Evolutionary conservation across 2,329 filamentous ascomycete species (phyloP), one percentile per base, ranked within the genome.

Genomic region (Ophiostoma sp.): DNA sequence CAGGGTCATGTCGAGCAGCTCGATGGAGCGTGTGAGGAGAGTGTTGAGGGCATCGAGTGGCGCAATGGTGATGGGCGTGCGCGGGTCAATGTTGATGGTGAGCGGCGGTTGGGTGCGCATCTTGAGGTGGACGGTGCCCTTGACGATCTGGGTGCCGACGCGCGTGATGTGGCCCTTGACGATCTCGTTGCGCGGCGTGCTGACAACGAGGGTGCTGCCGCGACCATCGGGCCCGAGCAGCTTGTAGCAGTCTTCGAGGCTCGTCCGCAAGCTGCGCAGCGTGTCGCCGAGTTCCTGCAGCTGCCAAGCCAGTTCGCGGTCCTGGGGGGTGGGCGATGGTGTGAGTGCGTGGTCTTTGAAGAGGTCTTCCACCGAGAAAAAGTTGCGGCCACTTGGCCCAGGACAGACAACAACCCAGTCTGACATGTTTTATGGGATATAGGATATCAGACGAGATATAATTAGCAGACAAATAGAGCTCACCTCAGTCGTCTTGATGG

Each of bases 121-220:
- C 68, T 91, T 89, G 48, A 97, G 85, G 77, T 91, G 87, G 72
- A 96, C 85, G 72, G 90, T 90, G 74, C 93, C 94, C 79, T 96
- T 97, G 73, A 96, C 90, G 73, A 99, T 90, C 68, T 90, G 88
- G n/a, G 92, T 92, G 54, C 95, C 95, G 48, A 96, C 88, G 69
- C 95, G 88, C 0, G 94, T 98, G 72, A 98, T 87, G 75, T 93
- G 92, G 23, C 95, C 95, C 79, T 99, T 99, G 73, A 98, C 89
- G 74, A 87, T 88, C 81, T 99, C 95, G 70, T 92, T 94, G 70
- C 94, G 87, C 70, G 90, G 86, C 17, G 94, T 96, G 72, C 91
- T 95, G 74, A 99, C 85, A 39, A 95, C 94, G 36, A 99, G 87
- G 0, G 94, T 99, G 75, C 90, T 94, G 10, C 62, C 62, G 20